Percentiles rank a stretch among this genome's conserved stretches.
Conservation (phyloP, 139 green algal genomes). For the Marvania coccoides region DNA sequence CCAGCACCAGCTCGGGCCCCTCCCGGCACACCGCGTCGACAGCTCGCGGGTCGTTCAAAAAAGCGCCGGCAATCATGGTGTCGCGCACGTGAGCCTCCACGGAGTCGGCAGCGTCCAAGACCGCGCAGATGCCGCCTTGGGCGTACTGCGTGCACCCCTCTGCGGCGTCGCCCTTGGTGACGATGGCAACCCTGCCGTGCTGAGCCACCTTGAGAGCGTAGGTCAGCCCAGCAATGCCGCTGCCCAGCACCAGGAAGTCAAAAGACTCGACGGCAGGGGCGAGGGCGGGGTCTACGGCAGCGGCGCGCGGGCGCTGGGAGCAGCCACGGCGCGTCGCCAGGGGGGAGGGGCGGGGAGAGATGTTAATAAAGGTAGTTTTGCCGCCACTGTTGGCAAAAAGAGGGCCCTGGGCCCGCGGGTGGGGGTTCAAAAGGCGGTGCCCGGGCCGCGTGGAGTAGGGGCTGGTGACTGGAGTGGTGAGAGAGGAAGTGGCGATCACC, state of each 20-base stretch:
- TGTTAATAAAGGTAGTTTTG: too few relatives aligned
- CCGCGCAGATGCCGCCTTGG: conserved; percentile 89
- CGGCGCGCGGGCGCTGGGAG: too few relatives aligned
- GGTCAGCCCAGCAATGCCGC: conserved; percentile 88
- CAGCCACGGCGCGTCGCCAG: too few relatives aligned
- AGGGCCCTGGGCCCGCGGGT: too few relatives aligned
- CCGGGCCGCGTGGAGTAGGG: not conserved
- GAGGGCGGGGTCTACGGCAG: not conserved
- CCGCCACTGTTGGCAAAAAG: not conserved
- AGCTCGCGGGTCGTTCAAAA: conserved; percentile 69
- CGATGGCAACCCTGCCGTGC: conserved; percentile 82
- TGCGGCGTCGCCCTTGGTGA: conserved; percentile 80
- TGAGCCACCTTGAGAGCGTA: conserved; percentile 92
- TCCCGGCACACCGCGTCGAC: conserved; percentile 90
- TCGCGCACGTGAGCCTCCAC: conserved; percentile 84
- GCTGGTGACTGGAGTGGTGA: not conserved
- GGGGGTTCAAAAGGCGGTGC: not conserved
- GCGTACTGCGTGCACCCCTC: conserved; percentile 86
- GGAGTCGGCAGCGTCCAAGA: conserved; percentile 81
- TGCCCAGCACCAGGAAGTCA: conserved; percentile 93
- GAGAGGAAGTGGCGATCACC: not conserved
- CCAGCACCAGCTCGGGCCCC: conserved; percentile 77
- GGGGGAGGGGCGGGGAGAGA: too few relatives aligned
- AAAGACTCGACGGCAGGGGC: conserved; percentile 1
- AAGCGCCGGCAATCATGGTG: conserved; percentile 81